These are phyloP conservation scores for Gossypium anomalum DNA, from an alignment of 345 rosid species.

Conservation along the genomic window DNA sequence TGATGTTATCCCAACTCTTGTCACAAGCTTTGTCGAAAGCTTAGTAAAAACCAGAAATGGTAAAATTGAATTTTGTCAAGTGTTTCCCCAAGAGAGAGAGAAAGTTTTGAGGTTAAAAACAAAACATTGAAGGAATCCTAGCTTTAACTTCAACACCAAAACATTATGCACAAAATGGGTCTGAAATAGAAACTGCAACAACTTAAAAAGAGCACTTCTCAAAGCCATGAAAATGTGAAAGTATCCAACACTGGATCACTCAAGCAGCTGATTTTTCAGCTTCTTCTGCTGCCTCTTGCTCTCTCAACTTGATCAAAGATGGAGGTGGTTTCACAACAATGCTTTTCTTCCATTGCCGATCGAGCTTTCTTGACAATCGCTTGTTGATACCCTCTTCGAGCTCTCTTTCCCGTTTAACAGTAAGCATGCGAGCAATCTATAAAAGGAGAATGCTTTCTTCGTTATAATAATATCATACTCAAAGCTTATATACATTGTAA, in stretches of 20 bases:
- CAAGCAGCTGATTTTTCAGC: slow-evolving; percentile 61
- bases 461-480: not conserved
- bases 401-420: slow-evolving; percentile 88
- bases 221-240: not conserved
- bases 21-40: not conserved
- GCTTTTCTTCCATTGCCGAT: slow-evolving; percentile 83
- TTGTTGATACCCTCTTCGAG: slow-evolving; percentile 78
- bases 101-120: not conserved
- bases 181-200: not conserved
- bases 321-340: slow-evolving; percentile 85
- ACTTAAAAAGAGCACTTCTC: not conserved
- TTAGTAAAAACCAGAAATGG: not conserved
- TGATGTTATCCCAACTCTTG: no score
- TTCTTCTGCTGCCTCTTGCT: slow-evolving; percentile 82
- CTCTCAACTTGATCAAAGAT: slow-evolving; percentile 61
- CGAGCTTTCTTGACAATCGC: slow-evolving; percentile 88
- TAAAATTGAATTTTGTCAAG: not conserved
- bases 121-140: not conserved
- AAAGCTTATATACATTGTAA: not conserved
- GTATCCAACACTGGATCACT: slow-evolving; percentile 16
- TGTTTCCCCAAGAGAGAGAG: not conserved
- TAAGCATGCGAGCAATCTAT: slow-evolving; percentile 76
- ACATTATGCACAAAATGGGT: not conserved
- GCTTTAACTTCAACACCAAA: not conserved
- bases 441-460: slow-evolving; percentile 6